These are phyloP conservation scores for Coniosporium apollinis DNA, from an alignment of 495 filamentous ascomycete genomes.

Conservation along the genomic window DNA sequence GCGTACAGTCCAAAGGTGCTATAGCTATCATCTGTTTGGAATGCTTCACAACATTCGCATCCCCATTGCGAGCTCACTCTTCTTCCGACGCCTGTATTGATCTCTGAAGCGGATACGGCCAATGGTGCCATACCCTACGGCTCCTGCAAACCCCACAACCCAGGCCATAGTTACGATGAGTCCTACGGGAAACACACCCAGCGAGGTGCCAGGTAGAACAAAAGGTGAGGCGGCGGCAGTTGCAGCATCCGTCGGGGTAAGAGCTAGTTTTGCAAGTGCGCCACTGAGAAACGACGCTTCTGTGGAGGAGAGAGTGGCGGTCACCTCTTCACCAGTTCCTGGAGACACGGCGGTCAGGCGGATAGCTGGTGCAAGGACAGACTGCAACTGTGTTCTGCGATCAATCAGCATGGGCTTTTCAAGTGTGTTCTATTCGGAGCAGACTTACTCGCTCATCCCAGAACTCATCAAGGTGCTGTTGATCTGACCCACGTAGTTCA, in stretches of 20 bases:
- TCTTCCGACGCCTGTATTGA: constrained; percentile 40
- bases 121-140: constrained; percentile 45
- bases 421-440: neutral
- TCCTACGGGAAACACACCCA: constrained; percentile 52
- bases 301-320: constrained; percentile 43
- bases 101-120: constrained; percentile 47
- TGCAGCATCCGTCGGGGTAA: constrained; percentile 23
- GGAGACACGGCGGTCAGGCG: constrained; percentile 35
- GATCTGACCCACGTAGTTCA: constrained; percentile 15
- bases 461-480: constrained; percentile 15
- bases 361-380: constrained; percentile 45
- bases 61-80: too few species aligned
- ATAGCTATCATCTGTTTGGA: too few species aligned
- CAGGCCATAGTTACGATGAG: constrained; percentile 48
- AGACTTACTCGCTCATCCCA: constrained; percentile 17
- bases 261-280: constrained; percentile 37
- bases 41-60: too few species aligned
- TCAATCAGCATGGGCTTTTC: neutral
- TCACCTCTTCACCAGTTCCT: constrained; percentile 26
- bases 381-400: constrained; percentile 30
- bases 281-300: constrained; percentile 55
- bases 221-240: constrained; percentile 26
- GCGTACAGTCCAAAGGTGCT: too few species aligned
- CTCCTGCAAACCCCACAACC: constrained; percentile 33
- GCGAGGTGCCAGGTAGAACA: constrained; percentile 46